Evolutionary conservation across 805 yeast species (phyloP), one percentile per base, ranked within the genome.

Genomic region (Barnettozyma vustinii): DNA sequence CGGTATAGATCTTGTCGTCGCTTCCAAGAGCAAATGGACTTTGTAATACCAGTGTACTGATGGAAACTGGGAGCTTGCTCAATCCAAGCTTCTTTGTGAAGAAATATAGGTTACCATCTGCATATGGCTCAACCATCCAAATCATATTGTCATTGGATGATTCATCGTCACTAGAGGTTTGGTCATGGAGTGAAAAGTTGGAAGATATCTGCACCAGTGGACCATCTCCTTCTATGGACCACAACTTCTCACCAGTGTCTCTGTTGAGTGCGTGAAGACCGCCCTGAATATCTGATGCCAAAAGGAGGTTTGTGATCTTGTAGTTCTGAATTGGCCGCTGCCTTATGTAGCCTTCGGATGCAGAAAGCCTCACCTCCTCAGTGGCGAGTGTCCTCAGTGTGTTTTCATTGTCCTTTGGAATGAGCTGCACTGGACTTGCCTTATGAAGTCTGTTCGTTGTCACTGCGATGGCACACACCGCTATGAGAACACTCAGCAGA

Each of bases 41-140:
- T 54, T 87, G 84, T 52, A 80, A 63, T 0, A 94, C 88, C 48
- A 94, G 71, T 52, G 85, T 84, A 54, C 80, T 79, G 23, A 94
- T 86, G 6, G 89, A 76, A 0, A 92, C 77, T 0, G 97, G 97
- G 4, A 94, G 72, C 60, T 80, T 84, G 59, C 86, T 88, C 21
- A 94, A 66, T 0, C 98, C 98, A 37, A 65, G 63, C 32, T 78
- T 79, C 16, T 82, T 81, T 15, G 87, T 82, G 66, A 92, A 92
- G 61, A 82, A 88, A 64, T 83, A 91, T 4, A 94, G 71, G 0
- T 83, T 71, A 1, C 99, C 99, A 50, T 87, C 96, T 5, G 82
- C 83, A 54, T 76, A 78, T 0, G 98, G 98, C 57, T 94, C 99
- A 1, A 94, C 92, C 46, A 92, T 83, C 92, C 97, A 87, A 0